Percentiles rank a stretch among this genome's conserved stretches.
phyloP scores from a whole-genome alignment of 768 basidiomycete species.

The Mycena pura region DNA sequence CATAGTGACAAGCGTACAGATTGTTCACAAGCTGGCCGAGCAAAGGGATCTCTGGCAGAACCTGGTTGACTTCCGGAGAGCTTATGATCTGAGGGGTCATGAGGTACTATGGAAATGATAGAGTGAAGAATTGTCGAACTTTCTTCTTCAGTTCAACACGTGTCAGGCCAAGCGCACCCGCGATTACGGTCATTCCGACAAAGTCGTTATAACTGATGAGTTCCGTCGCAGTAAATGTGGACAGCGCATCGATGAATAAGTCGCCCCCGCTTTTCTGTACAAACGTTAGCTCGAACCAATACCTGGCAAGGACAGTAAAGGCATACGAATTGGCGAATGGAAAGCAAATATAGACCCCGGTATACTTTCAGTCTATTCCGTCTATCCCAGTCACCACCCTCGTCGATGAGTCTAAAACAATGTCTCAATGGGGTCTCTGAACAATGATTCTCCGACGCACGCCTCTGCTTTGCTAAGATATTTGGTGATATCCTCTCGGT shows the following conservation, averaged over 20 bases:
- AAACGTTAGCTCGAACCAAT: background rate
- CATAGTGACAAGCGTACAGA: conserved; percentile 92
- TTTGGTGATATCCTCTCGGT: conserved; percentile 71
- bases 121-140: conserved; percentile 45
- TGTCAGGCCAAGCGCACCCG: conserved; percentile 76
- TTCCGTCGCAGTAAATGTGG: conserved; percentile 94
- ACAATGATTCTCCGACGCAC: conserved; percentile 49
- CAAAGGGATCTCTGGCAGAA: conserved; percentile 81
- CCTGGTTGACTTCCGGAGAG: conserved; percentile 87
- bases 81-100: conserved; percentile 65
- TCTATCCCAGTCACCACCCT: conserved; percentile 98
- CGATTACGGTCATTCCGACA: conserved; percentile 82
- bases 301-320: background rate
- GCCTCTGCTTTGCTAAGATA: conserved; percentile 83
- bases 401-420: conserved; percentile 76
- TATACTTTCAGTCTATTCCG: conserved; percentile 97
- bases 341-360: conserved; percentile 81
- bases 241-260: conserved; percentile 88
- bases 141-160: conserved; percentile 92
- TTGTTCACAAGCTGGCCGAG: conserved; percentile 86
- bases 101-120: background rate
- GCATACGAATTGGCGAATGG: conserved; percentile 81
- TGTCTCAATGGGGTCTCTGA: background rate
- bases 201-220: conserved; percentile 89
- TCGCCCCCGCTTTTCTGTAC: conserved; percentile 70